Evolutionary conservation across 805 yeast genomes (phyloP).

Genomic region (Yueomyces sinensis): DNA sequence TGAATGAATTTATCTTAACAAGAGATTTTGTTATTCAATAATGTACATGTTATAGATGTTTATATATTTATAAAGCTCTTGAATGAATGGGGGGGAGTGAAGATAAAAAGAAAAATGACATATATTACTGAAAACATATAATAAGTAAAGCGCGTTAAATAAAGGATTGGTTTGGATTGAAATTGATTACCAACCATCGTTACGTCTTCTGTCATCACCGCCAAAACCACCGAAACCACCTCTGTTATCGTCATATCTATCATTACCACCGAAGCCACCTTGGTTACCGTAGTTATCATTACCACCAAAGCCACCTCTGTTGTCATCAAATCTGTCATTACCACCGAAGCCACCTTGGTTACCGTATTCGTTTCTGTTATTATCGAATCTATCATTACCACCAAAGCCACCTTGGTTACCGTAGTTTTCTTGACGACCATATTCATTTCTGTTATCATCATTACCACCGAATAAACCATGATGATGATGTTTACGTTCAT

Average conservation of each 20-base stretch:
- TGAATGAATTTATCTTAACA: too few species aligned
- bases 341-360: neutral
- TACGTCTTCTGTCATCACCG: neutral
- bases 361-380: too few species aligned
- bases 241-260: constrained; percentile 1
- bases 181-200: neutral
- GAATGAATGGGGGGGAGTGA: too few species aligned
- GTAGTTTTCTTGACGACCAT: constrained; percentile 1
- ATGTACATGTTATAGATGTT: too few species aligned
- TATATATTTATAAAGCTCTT: too few species aligned
- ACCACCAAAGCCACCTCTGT: constrained; percentile 10
- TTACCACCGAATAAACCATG: constrained; percentile 4
- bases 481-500: constrained; percentile 1
- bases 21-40: too few species aligned
- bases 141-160: too few species aligned
- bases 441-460: constrained; percentile 1
- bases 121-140: too few species aligned
- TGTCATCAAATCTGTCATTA: constrained; percentile 3
- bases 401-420: neutral
- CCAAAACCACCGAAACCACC: constrained; percentile 1
- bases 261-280: constrained; percentile 10
- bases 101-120: too few species aligned
- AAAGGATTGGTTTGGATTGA: too few species aligned
- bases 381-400: constrained; percentile 1
- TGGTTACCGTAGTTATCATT: constrained; percentile 4